Conservation (phyloP, 352 stramenopile species). For the Phytopythium oedochilum region DNA sequence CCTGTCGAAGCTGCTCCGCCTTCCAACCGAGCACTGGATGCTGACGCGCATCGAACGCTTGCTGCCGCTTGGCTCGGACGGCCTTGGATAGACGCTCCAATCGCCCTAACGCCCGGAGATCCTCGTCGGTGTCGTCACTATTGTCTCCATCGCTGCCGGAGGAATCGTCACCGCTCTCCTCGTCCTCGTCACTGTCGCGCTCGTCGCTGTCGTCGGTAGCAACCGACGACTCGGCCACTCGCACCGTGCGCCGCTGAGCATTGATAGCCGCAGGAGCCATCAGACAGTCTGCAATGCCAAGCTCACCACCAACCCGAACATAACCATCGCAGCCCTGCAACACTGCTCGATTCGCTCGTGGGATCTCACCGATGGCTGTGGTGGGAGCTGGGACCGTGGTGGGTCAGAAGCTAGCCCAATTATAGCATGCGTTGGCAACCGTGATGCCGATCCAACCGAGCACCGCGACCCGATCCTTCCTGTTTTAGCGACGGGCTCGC, state of each 20-base stretch:
- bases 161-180: constrained; percentile 10
- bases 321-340: no score
- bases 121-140: constrained; percentile 24
- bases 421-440: no score
- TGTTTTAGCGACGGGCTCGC: neutral
- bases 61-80: constrained; percentile 31
- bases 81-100: constrained; percentile 18
- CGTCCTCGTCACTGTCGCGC: constrained; percentile 6
- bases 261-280: constrained; percentile 1
- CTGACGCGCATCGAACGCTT: constrained; percentile 30
- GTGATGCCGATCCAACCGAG: no score
- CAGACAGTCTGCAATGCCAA: no score
- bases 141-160: constrained; percentile 5
- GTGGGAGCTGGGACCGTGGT: no score
- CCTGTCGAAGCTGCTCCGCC: constrained; percentile 25
- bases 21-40: constrained; percentile 55
- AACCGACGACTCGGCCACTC: neutral
- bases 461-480: neutral
- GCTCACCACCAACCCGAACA: no score
- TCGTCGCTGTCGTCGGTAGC: constrained; percentile 4
- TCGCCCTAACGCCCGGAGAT: constrained; percentile 13
- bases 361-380: no score
- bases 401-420: no score
- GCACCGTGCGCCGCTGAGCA: neutral
- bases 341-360: no score